Evolutionary conservation across 768 basidiomycete genomes (phyloP), one percentile per base, ranked within the genome.

Genomic region (Russula dissimulans): DNA sequence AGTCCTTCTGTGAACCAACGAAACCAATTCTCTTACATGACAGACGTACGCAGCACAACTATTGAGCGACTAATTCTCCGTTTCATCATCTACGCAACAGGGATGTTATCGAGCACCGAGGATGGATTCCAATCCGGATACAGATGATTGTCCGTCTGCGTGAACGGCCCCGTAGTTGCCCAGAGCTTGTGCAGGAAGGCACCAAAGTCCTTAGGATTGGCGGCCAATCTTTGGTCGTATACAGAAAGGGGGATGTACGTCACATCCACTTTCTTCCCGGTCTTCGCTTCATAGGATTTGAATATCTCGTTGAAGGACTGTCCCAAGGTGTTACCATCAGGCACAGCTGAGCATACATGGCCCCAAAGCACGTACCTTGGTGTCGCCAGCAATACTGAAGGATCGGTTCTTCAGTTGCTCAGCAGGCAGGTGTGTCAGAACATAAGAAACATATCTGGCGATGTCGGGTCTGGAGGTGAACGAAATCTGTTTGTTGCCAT

Each of bases 51-150:
- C 22, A 10, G 34, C 34, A 36, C 34, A 7, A 36, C 10, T 36
- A 5, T 5, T 36, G 7, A 10, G 34, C 1, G 34, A 36, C 34
- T 36, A 5, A 36, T 36, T 36, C 10, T 36, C 10, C 10, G 7
- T 36, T 36, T 3, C 34, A 5, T 4, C 5, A n/a, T 38, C 43
- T 36, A 59, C 5, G 36, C 47, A 50, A 50, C n/a, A 8, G 48
- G 54, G 29, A 60, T 2, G 26, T 56, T 26, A 22, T 67, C 65
- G 4, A 61, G 14, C 8, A 57, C 60, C 4, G 47, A 52, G 18
- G 56, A 54, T n/a, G 67, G 67, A 15, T 67, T 68, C 64, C 64
- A 68, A n/a, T 62, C 45, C 17, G 67, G 67, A 42, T 52, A 68
- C 18, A 56, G 41, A 11, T 57, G 46, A 11, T 65, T 67, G 51